Base-by-base conservation (phyloP, 1,284 basidiomycete species). In the Agaricales sp. region DNA sequence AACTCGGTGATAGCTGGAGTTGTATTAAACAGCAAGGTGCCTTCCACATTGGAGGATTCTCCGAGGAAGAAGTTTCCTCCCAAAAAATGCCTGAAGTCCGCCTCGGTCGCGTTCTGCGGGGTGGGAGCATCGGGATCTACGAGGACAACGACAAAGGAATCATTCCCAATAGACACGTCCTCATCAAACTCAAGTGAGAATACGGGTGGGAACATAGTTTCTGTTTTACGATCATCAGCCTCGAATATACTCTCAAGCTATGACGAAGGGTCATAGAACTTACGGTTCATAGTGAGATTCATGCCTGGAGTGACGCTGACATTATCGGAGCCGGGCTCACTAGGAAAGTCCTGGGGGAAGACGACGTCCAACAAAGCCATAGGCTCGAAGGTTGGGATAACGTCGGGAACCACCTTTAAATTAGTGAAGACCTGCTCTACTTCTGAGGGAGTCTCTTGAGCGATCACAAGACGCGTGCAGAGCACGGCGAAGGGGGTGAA, bases 111-210 rank as follows among this genome's bases (percentile, higher is more conserved):
- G 48, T 67, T 65, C 50, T 74, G 68, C 0, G 71, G 71, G 4
- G 69, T 72, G 6, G 73, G 71, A 0, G 69, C 73, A 57, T 77
- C 73, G 6, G 71, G 74, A 51, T 75, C 74, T 43, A 77, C 62
- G 50, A 75, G 60, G 3, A 63, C 63, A n/a, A 76, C 52, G 12
- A 75, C 67, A 55, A 68, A 74, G 2, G 65, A 63, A 48, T 59
- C 53, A 48, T 61, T 57, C 12, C 52, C n/a, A n/a, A n/a, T n/a
- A n/a, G n/a, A n/a, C n/a, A n/a, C n/a, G n/a, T n/a, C n/a, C n/a
- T n/a, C n/a, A n/a, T n/a, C n/a, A n/a, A n/a, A n/a, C n/a, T n/a
- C n/a, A n/a, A n/a, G n/a, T n/a, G n/a, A n/a, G n/a, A n/a, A n/a
- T n/a, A n/a, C n/a, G n/a, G n/a, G n/a, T n/a, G n/a, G n/a, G n/a